Evolutionary conservation across 2,329 filamentous ascomycete genomes (phyloP), one percentile per base, ranked within the genome.

Genomic region (Parasarocladium wereldwijsianum): DNA sequence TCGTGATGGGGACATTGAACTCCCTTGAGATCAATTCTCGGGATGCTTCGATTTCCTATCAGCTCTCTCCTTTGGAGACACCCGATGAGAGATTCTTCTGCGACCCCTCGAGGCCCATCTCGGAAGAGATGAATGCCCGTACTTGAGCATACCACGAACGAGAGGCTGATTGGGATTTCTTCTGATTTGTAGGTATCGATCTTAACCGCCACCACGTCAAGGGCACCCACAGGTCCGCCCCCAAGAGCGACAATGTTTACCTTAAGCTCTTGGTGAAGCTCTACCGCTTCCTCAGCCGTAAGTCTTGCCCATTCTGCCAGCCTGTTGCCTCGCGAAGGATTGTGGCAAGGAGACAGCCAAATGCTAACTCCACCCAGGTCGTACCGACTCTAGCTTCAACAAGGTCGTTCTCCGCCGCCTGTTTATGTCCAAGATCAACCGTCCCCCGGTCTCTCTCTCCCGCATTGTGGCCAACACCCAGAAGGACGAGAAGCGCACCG

Each of bases 341-440:
- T 18, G 13, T 18, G 18, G 16, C 17, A 31, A 6, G 17, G 22
- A 17, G 17, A 20, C 12, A 27, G 11, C 13, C 24, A 13, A 3
- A 26, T 20, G 15, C 24, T 17, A 18, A 25, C 21, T 26, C 32
- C 17, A 3, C 21, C 1, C 49, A 92, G 83, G 85, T 66, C 86
- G 90, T 57, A 98, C 90, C 58, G 90, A 96, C 62, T 74, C 84
- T 44, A 74, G 73, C 66, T 98, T 98, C 82, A 98, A 98, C 81
- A 92, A 93, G 73, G 82, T 90, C 52, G 76, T 98, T 56, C 82
- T 98, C 52, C 85, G 87, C 60, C 83, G 90, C 54, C 80, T 98
- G 39, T 93, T 93, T 58, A 93, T 90, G 83, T 93, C 85, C 61
- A 84, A 86, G 65, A 93, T 92, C 67, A 96, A 96, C 81, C 81